A percentile compares a stretch with the other conserved stretches of the same genome.
These are phyloP conservation scores for Wickerhamomyces silvicola DNA, from an alignment of 805 yeast species.

Conservation along the genomic window DNA sequence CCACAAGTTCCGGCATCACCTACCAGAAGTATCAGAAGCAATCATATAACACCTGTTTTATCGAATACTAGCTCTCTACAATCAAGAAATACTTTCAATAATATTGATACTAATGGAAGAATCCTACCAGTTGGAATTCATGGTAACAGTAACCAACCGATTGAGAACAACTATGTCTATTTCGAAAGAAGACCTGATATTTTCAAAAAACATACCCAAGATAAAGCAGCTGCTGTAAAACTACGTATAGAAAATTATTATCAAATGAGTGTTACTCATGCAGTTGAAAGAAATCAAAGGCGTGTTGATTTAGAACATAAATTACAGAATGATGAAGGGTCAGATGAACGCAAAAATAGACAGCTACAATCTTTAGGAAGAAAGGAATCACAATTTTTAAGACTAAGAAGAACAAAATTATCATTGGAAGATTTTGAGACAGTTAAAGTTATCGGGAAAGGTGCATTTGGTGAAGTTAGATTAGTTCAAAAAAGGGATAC, in stretches of 20 bases:
- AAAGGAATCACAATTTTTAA: conserved; percentile 79
- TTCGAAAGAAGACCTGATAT: conserved; percentile 25
- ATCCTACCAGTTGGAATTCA: conserved; percentile 16
- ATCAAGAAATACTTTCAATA: conserved; percentile 11
- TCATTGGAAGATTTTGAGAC: conserved; percentile 92
- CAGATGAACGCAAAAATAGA: conserved; percentile 62
- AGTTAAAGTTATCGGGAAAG: conserved; percentile 98
- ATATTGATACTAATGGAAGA: conserved; percentile 6
- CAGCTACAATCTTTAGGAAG: conserved; percentile 76
- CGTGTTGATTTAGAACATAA: conserved; percentile 78
- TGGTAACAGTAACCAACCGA: conserved; percentile 10
- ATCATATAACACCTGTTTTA: conserved; percentile 16
- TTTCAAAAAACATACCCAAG: conserved; percentile 25
- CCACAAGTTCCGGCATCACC: conserved; percentile 29
- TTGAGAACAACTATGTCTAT: conserved; percentile 20
- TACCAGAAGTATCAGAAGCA: conserved; percentile 23
- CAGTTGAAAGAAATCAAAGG: conserved; percentile 93
- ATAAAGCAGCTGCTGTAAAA: conserved; percentile 48
- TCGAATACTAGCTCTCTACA: conserved; percentile 20
- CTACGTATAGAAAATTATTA: conserved; percentile 79
- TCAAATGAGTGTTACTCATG: conserved; percentile 85
- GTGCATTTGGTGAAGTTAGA: conserved; percentile 98
- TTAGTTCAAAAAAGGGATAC: conserved; percentile 92
- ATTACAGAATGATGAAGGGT: conserved; percentile 64
- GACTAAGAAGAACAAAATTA: conserved; percentile 87